phyloP scores from a whole-genome alignment of 768 basidiomycete species.

The Myochromella boudieri region DNA sequence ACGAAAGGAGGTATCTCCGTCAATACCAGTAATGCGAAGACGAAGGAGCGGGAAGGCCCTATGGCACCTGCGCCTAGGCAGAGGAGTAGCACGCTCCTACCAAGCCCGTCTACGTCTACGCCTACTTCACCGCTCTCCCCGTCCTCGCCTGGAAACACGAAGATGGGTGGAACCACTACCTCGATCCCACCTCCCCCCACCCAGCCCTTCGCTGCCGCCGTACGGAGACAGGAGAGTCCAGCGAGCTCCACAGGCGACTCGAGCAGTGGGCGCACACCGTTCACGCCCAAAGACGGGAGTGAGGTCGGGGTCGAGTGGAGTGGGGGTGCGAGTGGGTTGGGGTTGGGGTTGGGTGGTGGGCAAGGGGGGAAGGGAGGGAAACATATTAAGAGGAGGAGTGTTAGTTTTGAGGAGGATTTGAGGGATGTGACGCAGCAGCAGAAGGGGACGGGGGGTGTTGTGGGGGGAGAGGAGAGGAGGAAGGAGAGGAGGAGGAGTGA shows the following conservation, averaged over 20 bases:
- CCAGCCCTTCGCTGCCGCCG: constrained; percentile 56
- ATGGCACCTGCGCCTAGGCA: constrained; percentile 26
- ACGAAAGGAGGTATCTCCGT: constrained; percentile 6
- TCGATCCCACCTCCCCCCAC: constrained; percentile 29
- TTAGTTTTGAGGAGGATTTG: constrained; percentile 65
- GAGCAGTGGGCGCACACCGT: constrained; percentile 71
- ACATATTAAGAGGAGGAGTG: constrained; percentile 59
- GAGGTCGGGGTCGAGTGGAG: constrained; percentile 45
- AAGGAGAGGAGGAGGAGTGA: constrained; percentile 76
- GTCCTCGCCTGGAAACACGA: constrained; percentile 1
- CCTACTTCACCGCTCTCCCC: constrained; percentile 5
- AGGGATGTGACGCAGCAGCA: constrained; percentile 10
- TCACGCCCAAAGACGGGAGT: constrained; percentile 80
- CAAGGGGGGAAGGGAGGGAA: no score
- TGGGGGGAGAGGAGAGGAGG: constrained; percentile 37
- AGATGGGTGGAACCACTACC: background rate
- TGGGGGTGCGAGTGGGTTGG: constrained; percentile 35
- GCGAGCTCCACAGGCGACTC: constrained; percentile 86
- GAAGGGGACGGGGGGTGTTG: constrained; percentile 20
- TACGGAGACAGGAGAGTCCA: constrained; percentile 69
- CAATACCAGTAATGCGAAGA: background rate
- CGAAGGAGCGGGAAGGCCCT: no score
- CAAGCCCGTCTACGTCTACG: constrained; percentile 12
- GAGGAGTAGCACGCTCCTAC: constrained; percentile 41
- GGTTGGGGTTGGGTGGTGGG: no score